These are phyloP conservation scores for Dioscorea zingiberensis DNA, from an alignment of 106 monocot species.

Conservation along the genomic window DNA sequence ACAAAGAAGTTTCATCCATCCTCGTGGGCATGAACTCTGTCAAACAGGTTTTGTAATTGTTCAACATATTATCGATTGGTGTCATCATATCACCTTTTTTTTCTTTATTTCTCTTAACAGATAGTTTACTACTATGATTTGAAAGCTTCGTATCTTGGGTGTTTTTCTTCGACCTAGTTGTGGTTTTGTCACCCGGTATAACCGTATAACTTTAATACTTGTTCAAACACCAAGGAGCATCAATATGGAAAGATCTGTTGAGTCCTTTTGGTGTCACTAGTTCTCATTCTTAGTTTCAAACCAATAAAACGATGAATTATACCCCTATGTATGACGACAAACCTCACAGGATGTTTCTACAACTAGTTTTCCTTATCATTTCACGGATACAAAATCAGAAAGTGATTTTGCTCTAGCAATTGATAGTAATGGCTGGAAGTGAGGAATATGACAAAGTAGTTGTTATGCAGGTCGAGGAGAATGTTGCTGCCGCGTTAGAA, in stretches of 20 bases:
- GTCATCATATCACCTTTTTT: no score
- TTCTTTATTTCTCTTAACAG: not conserved
- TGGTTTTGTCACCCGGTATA: no score
- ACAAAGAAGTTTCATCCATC: constrained; percentile 67
- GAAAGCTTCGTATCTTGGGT: not conserved
- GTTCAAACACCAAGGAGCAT: no score
- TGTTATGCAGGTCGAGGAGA: constrained; percentile 68
- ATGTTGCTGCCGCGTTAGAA: constrained; percentile 64
- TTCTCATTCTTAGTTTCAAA: no score
- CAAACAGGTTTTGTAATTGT: constrained; percentile 40
- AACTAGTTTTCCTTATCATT: not conserved
- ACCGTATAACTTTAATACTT: no score
- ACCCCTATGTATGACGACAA: not conserved
- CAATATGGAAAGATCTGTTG: no score
- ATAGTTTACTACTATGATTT: not conserved
- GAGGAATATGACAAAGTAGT: not conserved
- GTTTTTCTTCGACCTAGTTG: no score
- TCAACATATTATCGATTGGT: not conserved
- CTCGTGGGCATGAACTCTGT: constrained; percentile 94
- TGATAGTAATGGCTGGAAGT: not conserved
- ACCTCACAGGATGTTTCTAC: not conserved
- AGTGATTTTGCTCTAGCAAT: not conserved
- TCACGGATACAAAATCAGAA: not conserved
- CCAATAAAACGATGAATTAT: no score
- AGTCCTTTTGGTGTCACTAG: no score